Evolutionary conservation across 352 stramenopile genomes (phyloP).

Genomic region (Phytopythium mirpurense): DNA sequence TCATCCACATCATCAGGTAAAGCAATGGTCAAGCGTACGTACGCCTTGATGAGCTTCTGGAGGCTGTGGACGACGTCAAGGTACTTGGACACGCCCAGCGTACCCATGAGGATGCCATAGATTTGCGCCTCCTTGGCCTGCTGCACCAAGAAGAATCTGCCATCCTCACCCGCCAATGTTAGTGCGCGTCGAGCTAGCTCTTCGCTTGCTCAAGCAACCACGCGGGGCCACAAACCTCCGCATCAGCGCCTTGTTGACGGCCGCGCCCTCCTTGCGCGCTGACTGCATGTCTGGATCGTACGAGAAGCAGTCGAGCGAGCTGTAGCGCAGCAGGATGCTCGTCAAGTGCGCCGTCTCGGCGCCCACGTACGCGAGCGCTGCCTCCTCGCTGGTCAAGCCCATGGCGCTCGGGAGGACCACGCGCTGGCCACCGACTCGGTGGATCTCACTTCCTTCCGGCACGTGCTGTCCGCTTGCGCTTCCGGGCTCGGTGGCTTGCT

Average conservation of each 20-base stretch:
- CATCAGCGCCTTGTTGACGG: constrained; percentile 73
- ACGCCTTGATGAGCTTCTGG: constrained; percentile 85
- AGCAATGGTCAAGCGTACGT: constrained; percentile 6
- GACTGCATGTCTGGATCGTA: constrained; percentile 50
- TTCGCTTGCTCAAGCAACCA: background rate
- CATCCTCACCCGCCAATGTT: background rate
- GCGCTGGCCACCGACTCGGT: constrained; percentile 55
- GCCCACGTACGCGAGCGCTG: constrained; percentile 69
- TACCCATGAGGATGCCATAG: constrained; percentile 96
- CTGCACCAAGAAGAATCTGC: constrained; percentile 85
- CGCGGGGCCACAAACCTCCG: constrained; percentile 21
- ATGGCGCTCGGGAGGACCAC: constrained; percentile 28
- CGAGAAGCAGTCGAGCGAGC: constrained; percentile 58
- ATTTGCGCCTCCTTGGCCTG: constrained; percentile 92
- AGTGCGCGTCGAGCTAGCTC: background rate
- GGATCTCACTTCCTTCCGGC: background rate
- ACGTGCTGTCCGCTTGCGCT: constrained; percentile 10
- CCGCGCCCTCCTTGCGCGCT: constrained; percentile 47
- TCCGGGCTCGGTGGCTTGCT: constrained; percentile 10
- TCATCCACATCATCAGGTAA: too few relatives aligned
- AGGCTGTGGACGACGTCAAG: constrained; percentile 89
- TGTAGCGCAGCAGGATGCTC: constrained; percentile 79
- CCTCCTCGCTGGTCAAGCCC: constrained; percentile 32
- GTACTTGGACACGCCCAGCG: constrained; percentile 90
- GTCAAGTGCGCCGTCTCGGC: constrained; percentile 73